A percentile compares a stretch with the other conserved stretches of the same genome.
phyloP scores from a whole-genome alignment of 345 rosid species.

The Bruguiera sexangula region DNA sequence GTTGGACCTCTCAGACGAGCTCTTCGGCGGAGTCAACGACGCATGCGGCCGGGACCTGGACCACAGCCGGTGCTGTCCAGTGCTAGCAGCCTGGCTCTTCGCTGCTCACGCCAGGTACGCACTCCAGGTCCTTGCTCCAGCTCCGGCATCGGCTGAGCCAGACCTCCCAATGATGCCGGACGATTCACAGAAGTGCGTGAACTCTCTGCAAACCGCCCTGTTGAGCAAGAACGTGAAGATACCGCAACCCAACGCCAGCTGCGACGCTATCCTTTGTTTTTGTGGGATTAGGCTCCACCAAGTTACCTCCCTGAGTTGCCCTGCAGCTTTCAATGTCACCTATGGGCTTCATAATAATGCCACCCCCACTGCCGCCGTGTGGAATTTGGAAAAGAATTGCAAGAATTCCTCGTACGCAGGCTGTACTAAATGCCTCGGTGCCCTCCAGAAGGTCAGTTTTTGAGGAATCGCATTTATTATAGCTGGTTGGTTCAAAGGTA shows the following conservation, averaged over 20 bases:
- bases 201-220: conserved; percentile 77
- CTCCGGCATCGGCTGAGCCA: conserved; percentile 42
- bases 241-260: conserved; percentile 79
- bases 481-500: conserved; percentile 12
- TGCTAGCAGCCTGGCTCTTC: conserved; percentile 91
- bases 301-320: conserved; percentile 88
- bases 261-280: conserved; percentile 84
- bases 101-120: conserved; percentile 94
- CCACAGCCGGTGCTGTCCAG: conserved; percentile 94
- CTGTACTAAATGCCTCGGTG: conserved; percentile 91
- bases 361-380: conserved; percentile 86
- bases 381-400: conserved; percentile 83
- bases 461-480: neutral
- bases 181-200: conserved; percentile 94
- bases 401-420: conserved; percentile 86
- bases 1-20: conserved; percentile 90
- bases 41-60: conserved; percentile 91
- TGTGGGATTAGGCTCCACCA: conserved; percentile 96
- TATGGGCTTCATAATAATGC: conserved; percentile 54
- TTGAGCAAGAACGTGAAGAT: conserved; percentile 71
- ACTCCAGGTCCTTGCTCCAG: conserved; percentile 56
- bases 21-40: conserved; percentile 87
- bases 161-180: conserved; percentile 90
- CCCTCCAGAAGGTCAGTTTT: conserved; percentile 78
- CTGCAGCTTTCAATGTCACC: conserved; percentile 84